Conservation (phyloP, 164 flowering plant genomes). For the Magnolia kwangsiensis region DNA sequence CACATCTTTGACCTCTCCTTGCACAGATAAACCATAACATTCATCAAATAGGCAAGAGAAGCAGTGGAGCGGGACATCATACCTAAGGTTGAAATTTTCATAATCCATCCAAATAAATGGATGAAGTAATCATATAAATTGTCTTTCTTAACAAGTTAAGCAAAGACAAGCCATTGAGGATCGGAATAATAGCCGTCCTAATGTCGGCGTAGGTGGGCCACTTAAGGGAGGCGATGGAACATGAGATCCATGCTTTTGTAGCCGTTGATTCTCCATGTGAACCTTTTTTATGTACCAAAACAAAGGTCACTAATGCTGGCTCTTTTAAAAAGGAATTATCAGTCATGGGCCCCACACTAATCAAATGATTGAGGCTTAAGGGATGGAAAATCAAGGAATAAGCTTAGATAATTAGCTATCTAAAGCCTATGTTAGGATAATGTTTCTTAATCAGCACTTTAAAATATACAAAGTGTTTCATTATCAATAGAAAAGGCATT, state of each 20-base stretch:
- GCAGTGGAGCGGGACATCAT: neutral
- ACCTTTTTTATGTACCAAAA: neutral
- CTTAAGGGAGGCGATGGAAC: neutral
- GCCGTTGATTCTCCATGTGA: neutral
- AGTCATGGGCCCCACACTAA: too few species aligned
- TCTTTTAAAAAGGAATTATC: too few species aligned
- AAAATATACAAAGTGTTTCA: neutral
- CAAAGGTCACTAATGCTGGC: too few species aligned
- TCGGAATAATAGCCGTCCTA: neutral
- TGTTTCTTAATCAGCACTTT: neutral
- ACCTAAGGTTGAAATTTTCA: neutral
- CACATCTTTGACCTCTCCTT: neutral
- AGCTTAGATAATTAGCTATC: neutral
- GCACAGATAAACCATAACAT: neutral
- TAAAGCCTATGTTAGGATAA: neutral
- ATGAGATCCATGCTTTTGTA: neutral
- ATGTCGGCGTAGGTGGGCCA: neutral
- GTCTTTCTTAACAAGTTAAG: neutral
- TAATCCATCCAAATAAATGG: neutral
- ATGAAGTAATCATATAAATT: constrained; percentile 1
- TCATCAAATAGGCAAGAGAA: neutral
- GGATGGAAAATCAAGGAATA: neutral
- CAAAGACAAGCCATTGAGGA: neutral
- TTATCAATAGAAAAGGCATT: neutral
- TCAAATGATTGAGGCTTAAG: neutral